phyloP scores from a whole-genome alignment of 805 yeast species.

The Candida maltosa region DNA sequence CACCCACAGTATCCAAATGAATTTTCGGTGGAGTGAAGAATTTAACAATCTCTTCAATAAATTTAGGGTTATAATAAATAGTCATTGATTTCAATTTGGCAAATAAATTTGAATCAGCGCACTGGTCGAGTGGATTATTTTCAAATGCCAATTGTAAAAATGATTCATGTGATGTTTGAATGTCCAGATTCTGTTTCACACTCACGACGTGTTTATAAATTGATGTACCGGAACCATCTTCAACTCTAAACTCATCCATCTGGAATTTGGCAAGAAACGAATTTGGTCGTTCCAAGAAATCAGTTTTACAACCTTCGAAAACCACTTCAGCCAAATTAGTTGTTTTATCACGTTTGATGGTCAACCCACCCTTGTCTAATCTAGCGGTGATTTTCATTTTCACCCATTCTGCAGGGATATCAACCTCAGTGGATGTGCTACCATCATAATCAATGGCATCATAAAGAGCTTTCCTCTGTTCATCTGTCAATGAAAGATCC shows the following conservation, averaged over 20 bases:
- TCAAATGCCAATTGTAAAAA: conserved; percentile 83
- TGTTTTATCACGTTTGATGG: conserved; percentile 45
- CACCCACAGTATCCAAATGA: conserved; percentile 84
- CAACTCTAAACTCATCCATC: conserved; percentile 76
- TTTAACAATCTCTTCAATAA: conserved; percentile 67
- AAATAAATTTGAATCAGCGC: conserved; percentile 75
- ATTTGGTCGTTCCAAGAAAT: conserved; percentile 72
- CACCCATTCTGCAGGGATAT: conserved; percentile 70
- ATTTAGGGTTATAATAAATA: conserved; percentile 80
- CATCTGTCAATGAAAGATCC: conserved; percentile 59
- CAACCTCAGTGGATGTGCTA: conserved; percentile 45
- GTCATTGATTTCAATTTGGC: conserved; percentile 84
- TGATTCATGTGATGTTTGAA: background rate
- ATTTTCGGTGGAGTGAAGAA: conserved; percentile 87
- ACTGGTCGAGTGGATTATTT: conserved; percentile 76
- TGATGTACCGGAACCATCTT: conserved; percentile 78
- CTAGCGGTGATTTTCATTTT: conserved; percentile 65
- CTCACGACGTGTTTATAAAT: conserved; percentile 86
- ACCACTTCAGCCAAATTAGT: conserved; percentile 68
- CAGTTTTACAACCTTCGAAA: conserved; percentile 78
- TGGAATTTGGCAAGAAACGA: conserved; percentile 72
- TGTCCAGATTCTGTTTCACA: conserved; percentile 58
- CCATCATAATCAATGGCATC: conserved; percentile 94
- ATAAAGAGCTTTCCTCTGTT: conserved; percentile 83
- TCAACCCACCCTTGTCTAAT: conserved; percentile 73